phyloP scores from a whole-genome alignment of 345 rosid species.

The Balakata baccata region DNA sequence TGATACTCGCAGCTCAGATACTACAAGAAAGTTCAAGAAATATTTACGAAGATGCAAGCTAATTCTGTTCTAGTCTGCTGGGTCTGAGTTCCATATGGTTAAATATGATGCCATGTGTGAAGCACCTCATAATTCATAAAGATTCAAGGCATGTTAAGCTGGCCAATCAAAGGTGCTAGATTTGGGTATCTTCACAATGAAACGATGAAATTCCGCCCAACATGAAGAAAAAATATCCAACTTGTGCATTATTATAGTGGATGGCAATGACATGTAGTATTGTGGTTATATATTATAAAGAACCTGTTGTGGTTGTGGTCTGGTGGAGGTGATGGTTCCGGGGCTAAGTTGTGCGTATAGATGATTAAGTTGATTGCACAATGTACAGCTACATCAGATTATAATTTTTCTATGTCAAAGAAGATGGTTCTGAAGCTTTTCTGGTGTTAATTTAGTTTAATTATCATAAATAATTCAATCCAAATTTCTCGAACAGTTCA shows the following conservation, averaged over 20 bases:
- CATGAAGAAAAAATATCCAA: background rate
- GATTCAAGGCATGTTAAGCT: background rate
- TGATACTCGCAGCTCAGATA: constrained; percentile 68
- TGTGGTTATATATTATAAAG: background rate
- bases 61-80: constrained; percentile 7
- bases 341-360: background rate
- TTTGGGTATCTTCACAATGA: background rate
- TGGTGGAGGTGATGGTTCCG: background rate
- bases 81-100: background rate
- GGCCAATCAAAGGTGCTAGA: background rate
- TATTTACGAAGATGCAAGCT: constrained; percentile 17
- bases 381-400: constrained; percentile 12
- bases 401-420: background rate
- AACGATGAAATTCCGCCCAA: background rate
- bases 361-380: constrained; percentile 3
- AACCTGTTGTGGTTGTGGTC: constrained; percentile 6
- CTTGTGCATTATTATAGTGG: background rate
- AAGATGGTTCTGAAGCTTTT: background rate
- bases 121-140: background rate
- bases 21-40: constrained; percentile 37
- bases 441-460: background rate
- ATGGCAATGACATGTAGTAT: background rate
- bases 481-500: too few species aligned
- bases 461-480: background rate
- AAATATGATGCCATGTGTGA: constrained; percentile 4